Base-by-base conservation (phyloP, 78 protist genomes). In the Dictyostelium intermedium region DNA sequence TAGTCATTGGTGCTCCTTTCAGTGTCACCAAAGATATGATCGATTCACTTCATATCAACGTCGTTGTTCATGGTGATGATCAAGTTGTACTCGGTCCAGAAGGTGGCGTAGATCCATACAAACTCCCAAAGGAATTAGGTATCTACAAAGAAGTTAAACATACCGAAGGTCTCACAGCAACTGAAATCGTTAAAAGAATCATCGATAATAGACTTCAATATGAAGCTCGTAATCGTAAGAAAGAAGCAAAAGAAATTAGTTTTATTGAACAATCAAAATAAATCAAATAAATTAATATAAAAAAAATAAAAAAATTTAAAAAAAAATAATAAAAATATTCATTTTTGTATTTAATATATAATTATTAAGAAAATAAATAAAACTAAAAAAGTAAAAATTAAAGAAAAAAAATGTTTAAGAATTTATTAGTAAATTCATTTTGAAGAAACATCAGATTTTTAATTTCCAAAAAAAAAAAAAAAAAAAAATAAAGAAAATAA, bases 1-100 rank as follows among this genome's bases (percentile, higher is more conserved):
- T 98, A 32, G 74, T 98, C 35, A 97, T 98, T 60, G 99, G 98
- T 11, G 98, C 98, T 35, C 99, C 99, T 50, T 93, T 81, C 85
- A 10, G 8, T 35, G 79, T 98, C 50, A 79, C 96, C 35, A 41
- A 85, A 69, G 98, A 97, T 35, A 83, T 97, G 95, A 91, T 98
- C 18, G 92, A 81, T 13, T 13, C 74, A 27, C 34, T 98, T 56
- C 94, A 91, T 11, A 84, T 98, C 82, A 30, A 87, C 20, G 80
- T 79, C 32, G 98, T 98, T 34, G 97, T 91, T 8, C 98, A 92
- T 76, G 98, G 98, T 70, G 94, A 89, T 66, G 94, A 89, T 32
- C 94, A 84, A 63, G 94, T 74, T 32, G 86, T 83, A 37, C 30
- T 63, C 1, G 30, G 80, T 0, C 50, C 60, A 13, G 95, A 91